Evolutionary conservation across 345 rosid genomes (phyloP), one percentile per base, ranked within the genome.

Genomic region (Melaleuca quinquenervia): DNA sequence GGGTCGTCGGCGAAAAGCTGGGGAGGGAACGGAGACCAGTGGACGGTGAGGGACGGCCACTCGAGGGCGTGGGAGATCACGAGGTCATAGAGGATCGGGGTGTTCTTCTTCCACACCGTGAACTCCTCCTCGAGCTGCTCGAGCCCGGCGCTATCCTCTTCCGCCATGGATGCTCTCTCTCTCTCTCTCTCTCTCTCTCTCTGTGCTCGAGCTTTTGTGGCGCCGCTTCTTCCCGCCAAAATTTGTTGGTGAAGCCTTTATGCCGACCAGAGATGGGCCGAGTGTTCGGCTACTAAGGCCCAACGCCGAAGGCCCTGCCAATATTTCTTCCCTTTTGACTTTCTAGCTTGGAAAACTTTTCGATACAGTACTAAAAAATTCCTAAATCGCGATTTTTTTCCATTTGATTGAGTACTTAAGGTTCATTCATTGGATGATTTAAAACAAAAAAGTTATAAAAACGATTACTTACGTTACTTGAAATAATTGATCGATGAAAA

Each of bases 41-140:
- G 95, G 86, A 96, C 96, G 70, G 98, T 96, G n/a, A 96, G 98
- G 58, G 98, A 97, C 0, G 99, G 98, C 98, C 98, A 95, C 90
- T 96, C 99, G 7, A 96, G 95, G 10, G 98, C 95, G 85, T 95
- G 96, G 85, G 98, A 95, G 50, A 97, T 91, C 78, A 97, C 91
- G 80, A 97, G 92, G 82, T 97, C 99, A 89, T 97, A 96, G 84
- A 97, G 94, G 83, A 96, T 91, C 5, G 96, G 96, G n/a, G 96
- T 93, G 93, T 95, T 97, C 92, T 93, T 96, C 86, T 95, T 97
- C 98, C 98, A 97, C 18, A 95, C 92, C 3, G 91, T 48, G 95
- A 93, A 96, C 51, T 97, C 98, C 82, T 96, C 99, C 82, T 96
- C 96, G 58, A 95, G 91, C 87, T 95, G 97, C 60, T 91, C 93